Conservation (phyloP, 129 eudicot genomes). For the Flaveria bidentis region DNA sequence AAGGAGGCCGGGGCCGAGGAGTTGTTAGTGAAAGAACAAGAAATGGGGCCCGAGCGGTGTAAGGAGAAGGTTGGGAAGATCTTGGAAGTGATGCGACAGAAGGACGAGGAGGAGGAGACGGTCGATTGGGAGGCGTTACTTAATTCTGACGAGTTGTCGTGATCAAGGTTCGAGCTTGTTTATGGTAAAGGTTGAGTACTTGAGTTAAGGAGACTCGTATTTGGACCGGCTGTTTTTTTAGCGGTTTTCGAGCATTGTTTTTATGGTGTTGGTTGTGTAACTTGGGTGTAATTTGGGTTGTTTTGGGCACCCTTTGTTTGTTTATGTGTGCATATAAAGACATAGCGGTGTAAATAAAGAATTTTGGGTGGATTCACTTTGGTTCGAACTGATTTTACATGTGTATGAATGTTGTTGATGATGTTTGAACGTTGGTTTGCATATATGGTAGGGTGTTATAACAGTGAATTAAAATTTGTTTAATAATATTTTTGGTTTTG, state of each 20-base stretch:
- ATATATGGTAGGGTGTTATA: background rate
- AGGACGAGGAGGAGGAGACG: slow-evolving; percentile 63
- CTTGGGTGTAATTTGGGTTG: slow-evolving; percentile 12
- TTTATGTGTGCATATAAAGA: slow-evolving; percentile 30
- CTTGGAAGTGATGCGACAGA: slow-evolving; percentile 53
- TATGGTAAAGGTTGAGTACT: slow-evolving; percentile 19
- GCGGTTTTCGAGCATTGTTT: slow-evolving; percentile 12
- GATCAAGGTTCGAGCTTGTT: slow-evolving; percentile 32
- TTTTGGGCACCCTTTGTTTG: slow-evolving; percentile 19
- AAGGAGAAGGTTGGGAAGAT: slow-evolving; percentile 53
- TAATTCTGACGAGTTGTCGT: slow-evolving; percentile 54
- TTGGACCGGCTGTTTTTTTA: slow-evolving; percentile 24
- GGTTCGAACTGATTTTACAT: background rate
- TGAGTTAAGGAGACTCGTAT: background rate
- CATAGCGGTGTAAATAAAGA: slow-evolving; percentile 37
- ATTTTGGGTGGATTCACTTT: slow-evolving; percentile 19
- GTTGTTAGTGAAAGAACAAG: slow-evolving; percentile 41
- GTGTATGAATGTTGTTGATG: background rate
- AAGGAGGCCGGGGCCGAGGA: slow-evolving; percentile 79
- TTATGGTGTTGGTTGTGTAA: slow-evolving; percentile 17
- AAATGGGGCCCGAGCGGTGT: slow-evolving; percentile 35
- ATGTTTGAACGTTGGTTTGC: background rate
- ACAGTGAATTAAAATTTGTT: background rate
- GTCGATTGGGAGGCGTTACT: slow-evolving; percentile 84
- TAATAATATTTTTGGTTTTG: background rate